Evolutionary conservation across 495 filamentous ascomycete species (phyloP).

Genomic region (Xylaria cubensis): DNA sequence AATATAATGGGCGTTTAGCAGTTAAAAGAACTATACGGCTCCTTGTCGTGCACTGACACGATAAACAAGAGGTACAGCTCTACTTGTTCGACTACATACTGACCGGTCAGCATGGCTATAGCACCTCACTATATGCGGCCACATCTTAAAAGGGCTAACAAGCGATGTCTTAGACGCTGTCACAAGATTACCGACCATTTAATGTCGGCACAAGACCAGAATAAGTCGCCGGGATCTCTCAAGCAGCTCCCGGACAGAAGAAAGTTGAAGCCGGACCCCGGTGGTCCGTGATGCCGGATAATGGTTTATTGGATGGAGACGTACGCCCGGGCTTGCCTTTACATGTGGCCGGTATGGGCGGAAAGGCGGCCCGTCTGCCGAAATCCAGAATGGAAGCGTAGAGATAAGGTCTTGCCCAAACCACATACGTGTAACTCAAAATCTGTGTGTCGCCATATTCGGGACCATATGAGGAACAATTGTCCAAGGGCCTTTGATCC

Average conservation of each 20-base stretch:
- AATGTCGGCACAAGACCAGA: neutral
- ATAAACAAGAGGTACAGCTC: neutral
- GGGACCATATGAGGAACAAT: neutral
- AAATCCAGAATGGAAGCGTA: neutral
- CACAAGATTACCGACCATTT: neutral
- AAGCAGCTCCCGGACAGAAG: constrained; percentile 1
- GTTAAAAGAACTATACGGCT: neutral
- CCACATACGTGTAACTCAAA: constrained; percentile 5
- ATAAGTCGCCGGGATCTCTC: constrained; percentile 16
- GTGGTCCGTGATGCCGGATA: constrained; percentile 29
- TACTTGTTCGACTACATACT: neutral
- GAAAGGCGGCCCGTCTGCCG: constrained; percentile 26
- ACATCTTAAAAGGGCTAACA: neutral
- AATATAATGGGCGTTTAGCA: neutral
- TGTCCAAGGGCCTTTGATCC: constrained; percentile 13
- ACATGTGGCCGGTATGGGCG: constrained; percentile 12
- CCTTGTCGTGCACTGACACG: neutral
- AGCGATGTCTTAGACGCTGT: neutral
- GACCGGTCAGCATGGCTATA: constrained; percentile 12
- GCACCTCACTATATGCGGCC: constrained; percentile 12
- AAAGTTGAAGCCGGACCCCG: constrained; percentile 17
- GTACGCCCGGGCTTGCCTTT: constrained; percentile 10
- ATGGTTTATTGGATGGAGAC: constrained; percentile 19
- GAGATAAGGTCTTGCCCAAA: constrained; percentile 22
- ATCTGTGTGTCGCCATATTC: constrained; percentile 12